Evolutionary conservation across 208 protist species (phyloP).

Genomic region (Acanthamoeba lugdunensis): DNA sequence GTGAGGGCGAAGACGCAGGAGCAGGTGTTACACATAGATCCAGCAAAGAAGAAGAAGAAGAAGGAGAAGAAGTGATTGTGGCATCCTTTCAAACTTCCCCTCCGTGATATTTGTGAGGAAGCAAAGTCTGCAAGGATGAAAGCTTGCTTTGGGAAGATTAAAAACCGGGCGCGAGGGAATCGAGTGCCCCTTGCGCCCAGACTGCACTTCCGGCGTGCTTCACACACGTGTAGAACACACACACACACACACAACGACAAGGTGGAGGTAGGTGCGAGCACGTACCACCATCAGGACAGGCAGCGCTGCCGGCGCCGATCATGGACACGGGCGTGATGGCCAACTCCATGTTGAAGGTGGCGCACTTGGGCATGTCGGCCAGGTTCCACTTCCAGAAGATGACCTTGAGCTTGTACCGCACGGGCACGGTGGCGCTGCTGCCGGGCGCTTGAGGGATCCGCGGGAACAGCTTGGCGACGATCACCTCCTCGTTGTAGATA

Average conservation of each 20-base stretch:
- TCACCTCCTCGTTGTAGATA: slow-evolving; percentile 71
- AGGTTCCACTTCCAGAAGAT: slow-evolving; percentile 70
- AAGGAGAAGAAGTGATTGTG: background rate
- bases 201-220: slow-evolving; percentile 10
- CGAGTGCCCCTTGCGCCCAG: background rate
- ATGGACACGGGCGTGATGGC: slow-evolving; percentile 56
- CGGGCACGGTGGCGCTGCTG: background rate
- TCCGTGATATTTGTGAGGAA: background rate
- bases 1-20: background rate
- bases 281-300: slow-evolving; percentile 22
- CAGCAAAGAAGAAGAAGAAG: background rate
- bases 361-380: background rate
- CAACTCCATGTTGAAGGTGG: slow-evolving; percentile 69
- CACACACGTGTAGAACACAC: background rate
- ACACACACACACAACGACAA: background rate
- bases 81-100: slow-evolving; percentile 28
- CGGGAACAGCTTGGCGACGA: slow-evolving; percentile 60
- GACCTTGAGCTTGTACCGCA: slow-evolving; percentile 53
- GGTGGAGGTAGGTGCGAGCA: background rate
- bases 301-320: background rate
- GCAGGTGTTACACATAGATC: background rate
- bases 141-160: background rate
- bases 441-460: background rate
- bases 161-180: slow-evolving; percentile 34
- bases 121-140: slow-evolving; percentile 18